Evolutionary conservation across 2,329 filamentous ascomycete species (phyloP), one percentile per base, ranked within the genome.

Genomic region (Byssochlamys sp.): DNA sequence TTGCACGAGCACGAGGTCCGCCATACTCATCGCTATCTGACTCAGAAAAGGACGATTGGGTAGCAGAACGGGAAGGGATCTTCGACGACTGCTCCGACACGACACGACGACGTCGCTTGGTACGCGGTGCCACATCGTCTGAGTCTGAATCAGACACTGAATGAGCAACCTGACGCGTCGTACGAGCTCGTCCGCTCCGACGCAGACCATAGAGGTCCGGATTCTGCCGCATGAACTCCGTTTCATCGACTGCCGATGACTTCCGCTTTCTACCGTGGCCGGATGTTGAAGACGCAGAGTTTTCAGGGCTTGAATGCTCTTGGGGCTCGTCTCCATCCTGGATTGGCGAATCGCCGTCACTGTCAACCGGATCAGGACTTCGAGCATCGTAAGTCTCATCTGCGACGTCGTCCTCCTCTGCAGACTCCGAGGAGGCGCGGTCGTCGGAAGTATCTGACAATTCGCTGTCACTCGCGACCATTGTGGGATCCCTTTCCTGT

Each of bases 131-230:
- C 58, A 89, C 84, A 57, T 84, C 83, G 72, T 91, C 89, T 33
- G 89, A 90, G 57, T 87, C 88, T 5, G 88, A 91, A 51, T 80
- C 79, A 51, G 79, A 79, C 60, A 80, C 80, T 63, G 82, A 85
- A 65, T 86, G 82, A 64, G 84, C 82, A 64, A 87, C 77, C 65
- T 82, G 83, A 66, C 84, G 83, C 59, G 79, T 79, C 61, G 80
- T 80, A 65, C 84, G 81, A 63, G 84, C 84, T 63, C 84, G 82
- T 70, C 81, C 91, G 78, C 94, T 99, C 77, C 94, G 84, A 66
- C 94, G 85, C 64, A 99, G 80, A 53, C 94, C 94, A 77, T 97
- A 99, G 7, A 99, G 80, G 75, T 96, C 91, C 51, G 94, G 94
- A 68, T 99, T 95, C 69, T 90, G 88, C 67, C 87, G 83, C 66